Percentiles rank a stretch among this genome's conserved stretches.
Evolutionary conservation across 176 grass and related monocot genomes (phyloP).

Genomic region (Carex kokanica): DNA sequence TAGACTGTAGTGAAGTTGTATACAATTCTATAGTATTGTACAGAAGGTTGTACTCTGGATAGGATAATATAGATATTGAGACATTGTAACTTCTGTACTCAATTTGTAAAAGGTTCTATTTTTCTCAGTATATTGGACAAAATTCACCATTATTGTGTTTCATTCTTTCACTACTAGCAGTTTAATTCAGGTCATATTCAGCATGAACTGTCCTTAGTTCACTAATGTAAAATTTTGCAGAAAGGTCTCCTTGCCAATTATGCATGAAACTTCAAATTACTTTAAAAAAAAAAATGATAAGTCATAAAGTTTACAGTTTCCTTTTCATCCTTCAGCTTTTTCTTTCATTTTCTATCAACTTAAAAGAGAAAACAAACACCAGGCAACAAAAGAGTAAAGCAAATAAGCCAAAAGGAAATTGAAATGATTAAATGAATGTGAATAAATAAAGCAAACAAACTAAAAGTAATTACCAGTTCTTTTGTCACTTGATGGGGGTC

Average conservation of each 20-base stretch:
- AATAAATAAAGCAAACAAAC: conserved; percentile 12
- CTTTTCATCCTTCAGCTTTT: neutral
- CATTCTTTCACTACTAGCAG: neutral
- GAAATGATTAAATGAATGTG: conserved; percentile 21
- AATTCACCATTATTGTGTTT: neutral
- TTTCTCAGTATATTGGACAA: neutral
- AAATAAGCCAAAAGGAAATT: neutral
- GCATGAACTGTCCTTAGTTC: neutral
- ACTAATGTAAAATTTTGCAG: conserved; percentile 1
- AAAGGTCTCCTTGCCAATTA: neutral
- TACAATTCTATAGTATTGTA: too few relatives aligned
- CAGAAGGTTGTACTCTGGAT: too few relatives aligned
- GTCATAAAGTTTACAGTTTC: neutral
- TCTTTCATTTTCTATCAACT: neutral
- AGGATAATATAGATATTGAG: too few relatives aligned
- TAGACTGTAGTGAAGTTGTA: too few relatives aligned
- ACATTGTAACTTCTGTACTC: too few relatives aligned
- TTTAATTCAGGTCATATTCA: neutral
- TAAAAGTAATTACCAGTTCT: conserved; percentile 46
- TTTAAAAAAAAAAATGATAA: neutral
- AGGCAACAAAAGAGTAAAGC: neutral
- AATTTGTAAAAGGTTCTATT: too few relatives aligned
- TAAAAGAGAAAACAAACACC: neutral
- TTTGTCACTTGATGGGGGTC: conserved; percentile 53
- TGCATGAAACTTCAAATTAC: neutral